A percentile compares a stretch with the other conserved stretches of the same genome.
These are phyloP conservation scores for Blastobotrys illinoisensis DNA, from an alignment of 1,139 yeast genomes.

Conservation along the genomic window DNA sequence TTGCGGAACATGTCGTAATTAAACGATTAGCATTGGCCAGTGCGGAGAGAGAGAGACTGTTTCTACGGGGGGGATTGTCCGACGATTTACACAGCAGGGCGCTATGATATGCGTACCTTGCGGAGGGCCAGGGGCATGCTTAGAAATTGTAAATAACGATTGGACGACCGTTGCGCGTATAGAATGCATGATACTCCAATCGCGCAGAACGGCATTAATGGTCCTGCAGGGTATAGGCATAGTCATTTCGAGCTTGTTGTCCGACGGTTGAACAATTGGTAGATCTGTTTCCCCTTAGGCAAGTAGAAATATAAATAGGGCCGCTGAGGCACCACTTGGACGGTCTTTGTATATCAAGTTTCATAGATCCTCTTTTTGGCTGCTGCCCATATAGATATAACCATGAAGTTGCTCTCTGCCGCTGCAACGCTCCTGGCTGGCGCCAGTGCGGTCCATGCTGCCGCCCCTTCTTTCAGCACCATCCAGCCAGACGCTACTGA, in stretches of 20 bases:
- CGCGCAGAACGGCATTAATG: not conserved
- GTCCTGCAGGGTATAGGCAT: no score
- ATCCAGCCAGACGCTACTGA: conserved; percentile 35
- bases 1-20: not conserved
- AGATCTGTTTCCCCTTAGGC: not conserved
- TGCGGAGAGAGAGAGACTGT: not conserved
- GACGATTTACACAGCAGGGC: no score
- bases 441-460: not conserved
- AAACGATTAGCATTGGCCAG: not conserved
- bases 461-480: conserved; percentile 32
- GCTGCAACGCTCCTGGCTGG: not conserved
- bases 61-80: no score
- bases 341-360: not conserved
- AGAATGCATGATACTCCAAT: not conserved
- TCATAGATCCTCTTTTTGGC: not conserved
- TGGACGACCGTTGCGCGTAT: not conserved
- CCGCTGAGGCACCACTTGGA: not conserved
- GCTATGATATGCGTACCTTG: not conserved
- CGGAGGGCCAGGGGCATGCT: not conserved
- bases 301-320: not conserved
- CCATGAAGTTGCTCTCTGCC: not conserved
- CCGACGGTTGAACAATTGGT: not conserved
- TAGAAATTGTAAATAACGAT: not conserved
- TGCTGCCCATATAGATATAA: not conserved
- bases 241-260: not conserved